Evolutionary conservation across 345 rosid species (phyloP).

Genomic region (Salix exigua): DNA sequence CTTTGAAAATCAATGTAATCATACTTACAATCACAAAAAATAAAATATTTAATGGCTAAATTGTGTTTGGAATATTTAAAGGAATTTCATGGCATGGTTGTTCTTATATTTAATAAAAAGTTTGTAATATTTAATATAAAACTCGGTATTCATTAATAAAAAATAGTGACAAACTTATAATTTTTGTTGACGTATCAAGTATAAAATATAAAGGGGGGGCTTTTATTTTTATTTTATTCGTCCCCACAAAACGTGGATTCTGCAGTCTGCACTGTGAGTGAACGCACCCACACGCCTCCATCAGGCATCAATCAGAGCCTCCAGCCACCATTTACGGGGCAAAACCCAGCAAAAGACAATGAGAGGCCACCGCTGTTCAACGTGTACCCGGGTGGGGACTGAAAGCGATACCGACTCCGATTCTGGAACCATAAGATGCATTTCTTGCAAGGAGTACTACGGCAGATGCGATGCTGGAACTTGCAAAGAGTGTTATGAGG

Average conservation of each 20-base stretch:
- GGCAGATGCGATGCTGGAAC: constrained; percentile 46
- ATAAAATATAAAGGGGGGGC: no score
- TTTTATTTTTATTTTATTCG: background rate
- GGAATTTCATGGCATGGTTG: no score
- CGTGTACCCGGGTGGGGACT: constrained; percentile 2
- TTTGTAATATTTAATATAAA: no score
- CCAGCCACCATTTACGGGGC: background rate
- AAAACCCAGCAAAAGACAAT: background rate
- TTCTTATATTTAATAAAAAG: no score
- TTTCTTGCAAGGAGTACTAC: constrained; percentile 66
- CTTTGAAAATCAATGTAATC: no score
- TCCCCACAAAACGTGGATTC: background rate
- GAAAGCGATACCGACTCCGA: constrained; percentile 26
- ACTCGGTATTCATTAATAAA: no score
- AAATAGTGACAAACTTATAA: no score
- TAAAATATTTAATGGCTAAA: no score
- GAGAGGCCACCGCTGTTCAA: constrained; percentile 6
- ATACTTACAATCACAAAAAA: no score
- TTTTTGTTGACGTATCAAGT: no score
- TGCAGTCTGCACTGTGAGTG: background rate
- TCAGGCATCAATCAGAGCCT: background rate
- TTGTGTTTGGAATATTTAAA: no score
- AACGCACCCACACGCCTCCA: background rate
- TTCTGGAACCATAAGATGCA: constrained; percentile 41
- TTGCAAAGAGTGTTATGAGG: constrained; percentile 63